Evolutionary conservation across 495 filamentous ascomycete genomes (phyloP), one percentile per base, ranked within the genome.

Genomic region (Clavariopsis aquatica): DNA sequence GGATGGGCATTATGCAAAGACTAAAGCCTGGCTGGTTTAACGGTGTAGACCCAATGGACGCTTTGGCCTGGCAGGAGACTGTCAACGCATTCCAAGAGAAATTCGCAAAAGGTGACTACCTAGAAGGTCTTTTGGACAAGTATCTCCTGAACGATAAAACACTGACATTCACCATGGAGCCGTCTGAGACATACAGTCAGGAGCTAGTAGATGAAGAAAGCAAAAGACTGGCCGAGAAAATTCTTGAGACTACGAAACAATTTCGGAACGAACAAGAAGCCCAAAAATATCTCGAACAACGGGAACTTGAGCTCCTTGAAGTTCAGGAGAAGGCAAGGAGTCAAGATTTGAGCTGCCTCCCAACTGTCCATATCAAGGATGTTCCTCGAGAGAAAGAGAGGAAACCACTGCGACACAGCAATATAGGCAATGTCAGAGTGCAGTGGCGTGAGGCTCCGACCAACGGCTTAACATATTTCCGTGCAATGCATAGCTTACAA

Each of bases 401-500:
- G 46, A 87, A 89, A 52, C 76, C 84, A 51, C 70, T 96, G 28
- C 82, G 88, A 41, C 83, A 92, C 64, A 87, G 86, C 24, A 79
- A 77, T n/a, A 73, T 89, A 17, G 83, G 85, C 29, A 80, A 84
- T 46, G 82, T 87, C 23, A 86, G 88, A 34, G 84, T 96, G 27
- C 89, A 97, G 57, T 95, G 92, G 91, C 87, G 89, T 47, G 90
- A 92, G 72, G 91, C 93, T 15, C 89, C 89, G 31, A 98, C 94
- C 0, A 98, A 98, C 71, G 94, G 94, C 1, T 75, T 98, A 53
- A 98, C 95, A 1, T 98, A 98, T 74, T 96, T 98, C 78, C 87
- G 91, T 71, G 93, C 91, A 8, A 82, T 96, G 73, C 91, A 93
- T 68, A 78, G 82, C 1, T 84, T 98, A 55, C 80, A 89, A 23